Conservation (phyloP, 768 basidiomycete genomes). For the Suillus plorans region DNA sequence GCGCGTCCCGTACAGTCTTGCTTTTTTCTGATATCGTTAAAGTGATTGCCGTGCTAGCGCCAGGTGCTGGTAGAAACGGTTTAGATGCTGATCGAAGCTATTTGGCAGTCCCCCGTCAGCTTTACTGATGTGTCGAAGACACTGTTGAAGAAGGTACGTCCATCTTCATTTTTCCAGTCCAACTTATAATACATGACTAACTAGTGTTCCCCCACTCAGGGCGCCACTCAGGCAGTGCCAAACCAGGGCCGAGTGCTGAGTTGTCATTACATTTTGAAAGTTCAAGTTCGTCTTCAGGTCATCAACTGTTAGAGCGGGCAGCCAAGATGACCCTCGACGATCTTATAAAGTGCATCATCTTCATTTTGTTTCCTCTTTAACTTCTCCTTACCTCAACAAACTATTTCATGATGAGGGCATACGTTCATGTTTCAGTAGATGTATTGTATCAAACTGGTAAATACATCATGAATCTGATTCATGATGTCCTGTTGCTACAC, state of each 20-base stretch:
- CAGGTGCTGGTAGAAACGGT: too few relatives aligned
- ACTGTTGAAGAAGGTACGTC: background rate
- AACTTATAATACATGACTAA: background rate
- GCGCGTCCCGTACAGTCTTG: too few relatives aligned
- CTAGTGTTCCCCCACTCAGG: background rate
- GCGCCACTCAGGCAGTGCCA: too few relatives aligned
- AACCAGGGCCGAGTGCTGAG: too few relatives aligned
- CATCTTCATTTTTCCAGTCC: background rate
- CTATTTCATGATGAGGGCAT: background rate
- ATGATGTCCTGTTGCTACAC: background rate
- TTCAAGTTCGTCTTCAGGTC: too few relatives aligned
- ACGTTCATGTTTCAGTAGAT: background rate
- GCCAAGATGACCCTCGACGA: conserved; percentile 95
- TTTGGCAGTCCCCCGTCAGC: background rate
- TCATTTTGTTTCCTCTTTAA: background rate
- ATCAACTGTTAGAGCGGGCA: conserved; percentile 46
- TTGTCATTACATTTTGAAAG: background rate
- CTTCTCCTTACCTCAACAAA: conserved; percentile 58
- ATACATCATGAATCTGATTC: too few relatives aligned
- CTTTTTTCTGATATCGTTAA: too few relatives aligned
- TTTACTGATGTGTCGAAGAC: background rate
- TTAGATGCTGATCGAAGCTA: background rate
- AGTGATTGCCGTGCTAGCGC: too few relatives aligned
- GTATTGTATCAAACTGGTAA: background rate
- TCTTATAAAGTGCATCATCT: conserved; percentile 68